These are phyloP conservation scores for Trametes maxima DNA, from an alignment of 768 basidiomycete species.

Conservation along the genomic window DNA sequence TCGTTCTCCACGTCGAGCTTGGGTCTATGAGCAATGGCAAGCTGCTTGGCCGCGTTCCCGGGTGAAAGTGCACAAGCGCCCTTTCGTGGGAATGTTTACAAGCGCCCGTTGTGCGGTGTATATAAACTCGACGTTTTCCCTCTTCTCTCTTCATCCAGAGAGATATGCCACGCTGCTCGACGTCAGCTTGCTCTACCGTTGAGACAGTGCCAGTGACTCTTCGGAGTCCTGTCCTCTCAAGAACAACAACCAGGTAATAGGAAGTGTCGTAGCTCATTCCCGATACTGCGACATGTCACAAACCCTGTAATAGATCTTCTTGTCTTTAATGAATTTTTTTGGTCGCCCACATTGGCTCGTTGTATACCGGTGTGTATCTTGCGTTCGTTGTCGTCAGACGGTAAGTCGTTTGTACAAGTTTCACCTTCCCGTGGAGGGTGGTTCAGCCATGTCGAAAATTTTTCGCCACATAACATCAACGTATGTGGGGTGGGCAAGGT, in stretches of 20 bases:
- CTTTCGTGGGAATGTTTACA: not conserved
- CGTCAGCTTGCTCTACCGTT: conserved; percentile 51
- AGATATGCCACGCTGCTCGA: conserved; percentile 69
- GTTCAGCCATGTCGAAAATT: too few species aligned
- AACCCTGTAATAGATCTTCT: conserved; percentile 50
- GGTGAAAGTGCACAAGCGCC: not conserved
- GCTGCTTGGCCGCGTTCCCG: conserved; percentile 1
- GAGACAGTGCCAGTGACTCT: conserved; percentile 68
- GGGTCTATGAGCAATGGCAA: conserved; percentile 9
- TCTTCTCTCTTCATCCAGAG: conserved; percentile 37
- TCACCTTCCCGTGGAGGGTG: too few species aligned
- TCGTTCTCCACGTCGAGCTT: conserved; percentile 19
- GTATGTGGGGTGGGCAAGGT: too few species aligned
- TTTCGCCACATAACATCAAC: too few species aligned
- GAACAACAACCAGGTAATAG: conserved; percentile 53
- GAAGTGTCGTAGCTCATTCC: conserved; percentile 62
- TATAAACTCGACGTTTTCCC: conserved; percentile 29
- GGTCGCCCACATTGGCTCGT: not conserved
- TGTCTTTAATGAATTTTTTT: not conserved
- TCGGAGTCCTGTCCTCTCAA: conserved; percentile 57
- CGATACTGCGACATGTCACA: conserved; percentile 66
- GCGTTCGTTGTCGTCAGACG: too few species aligned
- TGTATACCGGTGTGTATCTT: too few species aligned
- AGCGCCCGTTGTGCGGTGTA: conserved; percentile 12
- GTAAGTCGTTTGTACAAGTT: too few species aligned